phyloP scores from a whole-genome alignment of 78 protist genomes.

The Paratrimastix pyriformis region DNA sequence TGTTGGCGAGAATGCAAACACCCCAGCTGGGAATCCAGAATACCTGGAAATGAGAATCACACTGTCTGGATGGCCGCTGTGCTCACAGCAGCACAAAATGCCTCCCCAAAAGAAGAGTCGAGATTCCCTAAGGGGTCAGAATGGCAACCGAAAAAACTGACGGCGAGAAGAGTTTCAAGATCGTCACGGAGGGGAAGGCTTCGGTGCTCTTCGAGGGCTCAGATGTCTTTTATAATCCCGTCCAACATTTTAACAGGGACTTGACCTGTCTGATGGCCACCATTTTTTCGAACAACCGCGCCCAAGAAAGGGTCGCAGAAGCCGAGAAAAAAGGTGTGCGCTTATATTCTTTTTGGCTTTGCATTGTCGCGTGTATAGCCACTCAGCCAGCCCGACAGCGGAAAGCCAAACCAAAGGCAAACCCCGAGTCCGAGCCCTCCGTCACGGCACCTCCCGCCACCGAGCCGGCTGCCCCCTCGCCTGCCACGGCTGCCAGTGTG shows the following conservation, averaged over 20 bases:
- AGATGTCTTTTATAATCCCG: constrained; percentile 44
- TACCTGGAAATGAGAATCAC: too few species aligned
- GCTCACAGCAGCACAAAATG: too few species aligned
- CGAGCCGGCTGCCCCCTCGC: too few species aligned
- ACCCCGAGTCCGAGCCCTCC: background rate
- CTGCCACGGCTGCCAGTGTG: too few species aligned
- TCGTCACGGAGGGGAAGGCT: constrained; percentile 58
- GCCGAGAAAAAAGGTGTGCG: constrained; percentile 12
- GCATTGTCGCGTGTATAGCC: background rate
- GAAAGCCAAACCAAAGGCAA: background rate
- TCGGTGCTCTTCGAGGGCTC: constrained; percentile 20
- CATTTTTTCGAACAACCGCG: background rate
- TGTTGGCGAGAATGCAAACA: too few species aligned
- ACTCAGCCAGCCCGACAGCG: background rate
- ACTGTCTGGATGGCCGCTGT: too few species aligned
- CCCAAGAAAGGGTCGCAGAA: background rate
- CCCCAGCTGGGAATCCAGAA: too few species aligned
- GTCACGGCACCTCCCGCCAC: too few species aligned
- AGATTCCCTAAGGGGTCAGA: too few species aligned
- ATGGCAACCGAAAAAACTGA: too few species aligned
- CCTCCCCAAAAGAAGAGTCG: too few species aligned
- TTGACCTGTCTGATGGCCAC: constrained; percentile 48
- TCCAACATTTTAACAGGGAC: constrained; percentile 88
- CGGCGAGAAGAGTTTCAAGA: too few species aligned
- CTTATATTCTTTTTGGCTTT: background rate